Base-by-base conservation (phyloP, 1,284 basidiomycete species). In the Schizophyllum amplum region DNA sequence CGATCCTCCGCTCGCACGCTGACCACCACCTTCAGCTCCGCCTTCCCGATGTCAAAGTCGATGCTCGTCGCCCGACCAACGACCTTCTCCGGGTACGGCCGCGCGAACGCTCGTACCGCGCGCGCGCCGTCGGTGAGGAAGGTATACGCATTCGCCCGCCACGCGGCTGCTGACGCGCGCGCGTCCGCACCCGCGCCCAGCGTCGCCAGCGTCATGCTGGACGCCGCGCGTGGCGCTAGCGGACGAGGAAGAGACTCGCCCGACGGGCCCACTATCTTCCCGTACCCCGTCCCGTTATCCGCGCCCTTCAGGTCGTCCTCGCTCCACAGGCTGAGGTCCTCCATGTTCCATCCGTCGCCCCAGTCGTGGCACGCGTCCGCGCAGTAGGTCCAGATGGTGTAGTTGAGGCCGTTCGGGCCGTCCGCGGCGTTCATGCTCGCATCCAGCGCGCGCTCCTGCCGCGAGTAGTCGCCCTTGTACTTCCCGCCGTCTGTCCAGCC, bases 311-410 rank as follows among this genome's bases (percentile, higher is more conserved):
- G 61, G 67, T 96, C 95, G 66, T 96, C 92, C 1, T 68, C 63
- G 63, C 87, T 89, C 92, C 92, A 98, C 11, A 96, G 63, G 60
- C 92, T 94, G 57, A 98, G 72, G 72, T 98, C 96, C 73, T 99
- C 96, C 71, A 92, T 85, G 69, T 98, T 95, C 95, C 95, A 99
- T 1, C 86, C 85, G 69, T 98, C 96, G 20, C 95, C 94, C 92
- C 92, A 98, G 66, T 82, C 72, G 68, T 98, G 94, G 23, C 77
- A 80, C 67, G 78, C 81, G 61, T 90, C 86, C 0, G 92, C 79
- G 56, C 87, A 87, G 67, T 98, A 98, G 24, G 86, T 94, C 96
- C 96, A 98, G 7, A 94, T 71, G 17, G 94, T 93, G 68, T 85
- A 98, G 68, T 81, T 94, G 63, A 97, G 72, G 51, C 74, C 76